These are phyloP conservation scores for Penicillium manginii DNA, from an alignment of 495 filamentous ascomycete species.

Conservation along the genomic window DNA sequence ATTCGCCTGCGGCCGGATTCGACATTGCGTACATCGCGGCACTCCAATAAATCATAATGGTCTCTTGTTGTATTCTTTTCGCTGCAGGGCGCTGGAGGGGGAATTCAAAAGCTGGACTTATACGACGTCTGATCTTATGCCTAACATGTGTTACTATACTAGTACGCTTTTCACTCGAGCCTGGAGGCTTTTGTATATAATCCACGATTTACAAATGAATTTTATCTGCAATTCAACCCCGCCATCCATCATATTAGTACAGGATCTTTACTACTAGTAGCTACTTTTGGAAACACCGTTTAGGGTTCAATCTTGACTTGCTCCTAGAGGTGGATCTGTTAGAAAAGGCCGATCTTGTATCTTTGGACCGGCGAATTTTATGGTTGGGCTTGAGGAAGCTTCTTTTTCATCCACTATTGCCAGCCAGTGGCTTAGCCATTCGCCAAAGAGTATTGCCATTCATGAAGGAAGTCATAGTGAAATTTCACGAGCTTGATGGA, in stretches of 20 bases:
- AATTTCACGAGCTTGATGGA: neutral
- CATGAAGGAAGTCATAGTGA: conserved; percentile 1
- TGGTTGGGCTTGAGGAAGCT: conserved; percentile 7
- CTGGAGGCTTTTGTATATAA: neutral
- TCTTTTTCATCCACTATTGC: neutral
- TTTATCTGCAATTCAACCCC: too few relatives aligned
- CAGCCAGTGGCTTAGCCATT: conserved; percentile 2
- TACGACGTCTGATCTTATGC: neutral
- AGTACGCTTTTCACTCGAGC: neutral
- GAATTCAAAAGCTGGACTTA: neutral
- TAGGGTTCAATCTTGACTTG: neutral
- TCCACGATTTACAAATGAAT: too few relatives aligned
- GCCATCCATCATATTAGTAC: too few relatives aligned
- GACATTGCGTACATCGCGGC: conserved; percentile 9
- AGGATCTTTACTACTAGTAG: too few relatives aligned
- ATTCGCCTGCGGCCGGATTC: conserved; percentile 38
- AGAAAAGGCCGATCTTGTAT: neutral
- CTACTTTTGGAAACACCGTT: conserved; percentile 7
- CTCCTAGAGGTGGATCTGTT: conserved; percentile 6
- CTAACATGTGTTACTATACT: neutral
- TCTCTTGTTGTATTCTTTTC: neutral
- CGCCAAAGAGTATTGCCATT: conserved; percentile 5
- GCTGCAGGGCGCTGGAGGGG: neutral
- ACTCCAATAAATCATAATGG: conserved; percentile 7
- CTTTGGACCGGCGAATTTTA: conserved; percentile 8